These are phyloP conservation scores for Colletotrichum truncatum DNA, from an alignment of 2,329 filamentous ascomycete genomes.

Conservation along the genomic window DNA sequence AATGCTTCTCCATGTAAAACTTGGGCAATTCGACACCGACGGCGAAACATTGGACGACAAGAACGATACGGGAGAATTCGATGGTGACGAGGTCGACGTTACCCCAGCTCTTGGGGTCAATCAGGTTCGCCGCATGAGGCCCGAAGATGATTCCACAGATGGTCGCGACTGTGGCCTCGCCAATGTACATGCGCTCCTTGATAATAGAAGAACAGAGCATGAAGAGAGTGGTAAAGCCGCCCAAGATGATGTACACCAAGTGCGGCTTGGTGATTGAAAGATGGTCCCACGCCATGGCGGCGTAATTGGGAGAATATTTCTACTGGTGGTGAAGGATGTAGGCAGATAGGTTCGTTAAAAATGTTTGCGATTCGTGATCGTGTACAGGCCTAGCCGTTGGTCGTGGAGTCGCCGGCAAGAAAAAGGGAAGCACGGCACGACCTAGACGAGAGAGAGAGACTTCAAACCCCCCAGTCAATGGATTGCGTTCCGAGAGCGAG, in stretches of 20 bases:
- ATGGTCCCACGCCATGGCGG: constrained; percentile 79
- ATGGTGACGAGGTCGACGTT: constrained; percentile 87
- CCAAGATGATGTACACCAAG: constrained; percentile 97
- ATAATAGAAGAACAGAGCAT: constrained; percentile 98
- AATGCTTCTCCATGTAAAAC: constrained; percentile 98
- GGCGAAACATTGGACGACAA: constrained; percentile 93
- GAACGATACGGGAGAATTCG: constrained; percentile 88
- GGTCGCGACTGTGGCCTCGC: constrained; percentile 94
- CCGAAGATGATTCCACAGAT: constrained; percentile 90
- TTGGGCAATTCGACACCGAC: constrained; percentile 90
- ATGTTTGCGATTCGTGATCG: neutral
- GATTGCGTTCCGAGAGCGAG: constrained; percentile 34
- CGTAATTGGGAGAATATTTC: constrained; percentile 10
- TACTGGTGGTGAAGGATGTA: neutral
- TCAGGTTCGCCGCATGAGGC: constrained; percentile 83
- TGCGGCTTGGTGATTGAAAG: constrained; percentile 92
- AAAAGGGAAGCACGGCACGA: constrained; percentile 30
- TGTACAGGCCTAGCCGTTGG: constrained; percentile 7
- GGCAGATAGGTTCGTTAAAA: neutral
- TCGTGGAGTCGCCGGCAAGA: constrained; percentile 16
- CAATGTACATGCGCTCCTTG: constrained; percentile 98
- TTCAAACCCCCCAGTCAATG: constrained; percentile 36
- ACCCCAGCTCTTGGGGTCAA: constrained; percentile 81
- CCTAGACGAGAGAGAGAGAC: constrained; percentile 34
- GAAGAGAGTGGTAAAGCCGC: constrained; percentile 96